Conservation (phyloP, 2,329 filamentous ascomycete species). For the Zelopaecilomyces penicillatus region DNA sequence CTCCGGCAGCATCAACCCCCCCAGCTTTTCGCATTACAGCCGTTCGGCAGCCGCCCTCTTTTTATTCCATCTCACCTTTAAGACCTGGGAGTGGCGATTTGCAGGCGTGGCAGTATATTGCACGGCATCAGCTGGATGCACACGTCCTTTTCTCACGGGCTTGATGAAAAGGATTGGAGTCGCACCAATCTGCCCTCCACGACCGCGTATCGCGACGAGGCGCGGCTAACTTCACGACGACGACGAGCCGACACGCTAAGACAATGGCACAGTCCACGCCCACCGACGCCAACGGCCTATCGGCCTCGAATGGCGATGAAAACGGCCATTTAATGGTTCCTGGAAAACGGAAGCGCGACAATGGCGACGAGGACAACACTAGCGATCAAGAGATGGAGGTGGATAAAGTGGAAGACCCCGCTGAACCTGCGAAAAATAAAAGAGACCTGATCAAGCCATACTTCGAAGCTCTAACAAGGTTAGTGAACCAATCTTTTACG, state of each 20-base stretch:
- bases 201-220: slow-evolving; percentile 34
- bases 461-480: slow-evolving; percentile 31
- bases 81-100: slow-evolving; percentile 10
- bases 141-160: slow-evolving; percentile 22
- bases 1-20: slow-evolving; percentile 20
- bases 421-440: slow-evolving; percentile 15
- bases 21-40: slow-evolving; percentile 20
- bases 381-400: slow-evolving; percentile 18
- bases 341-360: slow-evolving; percentile 53
- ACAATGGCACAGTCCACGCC: slow-evolving; percentile 35
- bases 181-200: slow-evolving; percentile 30
- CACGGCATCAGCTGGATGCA: slow-evolving; percentile 24
- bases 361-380: slow-evolving; percentile 30
- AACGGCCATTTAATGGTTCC: slow-evolving; percentile 26
- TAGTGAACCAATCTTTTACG: too few species aligned
- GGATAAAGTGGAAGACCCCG: slow-evolving; percentile 10
- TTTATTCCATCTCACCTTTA: background rate
- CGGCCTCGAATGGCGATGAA: slow-evolving; percentile 23
- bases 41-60: slow-evolving; percentile 12
- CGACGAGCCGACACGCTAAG: slow-evolving; percentile 15
- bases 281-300: slow-evolving; percentile 33
- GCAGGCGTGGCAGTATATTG: slow-evolving; percentile 18
- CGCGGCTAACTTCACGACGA: slow-evolving; percentile 21
- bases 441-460: slow-evolving; percentile 29
- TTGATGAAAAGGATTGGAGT: slow-evolving; percentile 32